A percentile compares a stretch with the other conserved stretches of the same genome.
These are phyloP conservation scores for Mortierella polycephala DNA, from an alignment of 371 early-diverging fungal species.

Conservation along the genomic window DNA sequence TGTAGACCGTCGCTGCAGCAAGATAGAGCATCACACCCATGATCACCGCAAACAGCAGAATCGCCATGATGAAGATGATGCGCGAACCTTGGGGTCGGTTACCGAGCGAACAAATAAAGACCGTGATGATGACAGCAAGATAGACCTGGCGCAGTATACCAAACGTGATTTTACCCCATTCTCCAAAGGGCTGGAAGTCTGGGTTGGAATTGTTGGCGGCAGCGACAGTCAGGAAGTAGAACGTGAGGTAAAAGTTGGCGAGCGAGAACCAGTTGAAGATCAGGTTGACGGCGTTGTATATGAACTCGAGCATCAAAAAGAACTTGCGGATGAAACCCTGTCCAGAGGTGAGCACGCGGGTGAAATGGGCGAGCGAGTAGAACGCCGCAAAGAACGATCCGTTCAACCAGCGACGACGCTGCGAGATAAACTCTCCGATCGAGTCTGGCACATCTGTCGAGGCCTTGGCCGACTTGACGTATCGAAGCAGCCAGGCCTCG, in stretches of 20 bases:
- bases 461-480: constrained; percentile 74
- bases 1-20: constrained; percentile 64
- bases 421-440: constrained; percentile 75
- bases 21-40: constrained; percentile 81
- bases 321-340: constrained; percentile 71
- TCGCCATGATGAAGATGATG: constrained; percentile 69
- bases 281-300: constrained; percentile 78
- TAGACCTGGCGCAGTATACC: constrained; percentile 69
- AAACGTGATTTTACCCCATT: constrained; percentile 58
- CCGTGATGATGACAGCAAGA: constrained; percentile 70
- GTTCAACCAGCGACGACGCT: constrained; percentile 80
- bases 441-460: constrained; percentile 78
- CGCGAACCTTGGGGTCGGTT: constrained; percentile 84
- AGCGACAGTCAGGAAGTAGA: constrained; percentile 38
- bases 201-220: constrained; percentile 56
- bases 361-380: constrained; percentile 81
- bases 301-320: constrained; percentile 71
- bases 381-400: constrained; percentile 80
- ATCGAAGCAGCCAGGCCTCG: constrained; percentile 76
- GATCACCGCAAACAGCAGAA: constrained; percentile 78
- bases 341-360: constrained; percentile 75
- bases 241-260: constrained; percentile 46
- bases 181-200: constrained; percentile 54
- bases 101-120: constrained; percentile 82
- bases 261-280: constrained; percentile 86